These are phyloP conservation scores for Xylariomycetidae sp. DNA, from an alignment of 2,329 filamentous ascomycete species.

Conservation along the genomic window DNA sequence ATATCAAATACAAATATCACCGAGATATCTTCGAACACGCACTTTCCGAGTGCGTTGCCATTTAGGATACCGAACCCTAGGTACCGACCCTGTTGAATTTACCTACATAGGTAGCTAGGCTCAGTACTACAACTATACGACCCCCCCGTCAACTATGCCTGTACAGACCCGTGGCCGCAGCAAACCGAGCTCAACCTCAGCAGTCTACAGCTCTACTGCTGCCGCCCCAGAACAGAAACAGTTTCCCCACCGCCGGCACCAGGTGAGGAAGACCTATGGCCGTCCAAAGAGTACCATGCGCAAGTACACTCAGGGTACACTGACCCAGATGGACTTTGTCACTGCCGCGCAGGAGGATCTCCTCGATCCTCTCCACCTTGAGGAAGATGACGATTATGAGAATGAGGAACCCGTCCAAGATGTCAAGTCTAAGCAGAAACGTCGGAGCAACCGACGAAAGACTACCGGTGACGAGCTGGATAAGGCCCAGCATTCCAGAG, in stretches of 20 bases:
- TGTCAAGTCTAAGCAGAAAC: slow-evolving; percentile 11
- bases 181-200: slow-evolving; percentile 11
- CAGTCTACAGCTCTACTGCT: slow-evolving; percentile 18
- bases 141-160: slow-evolving; percentile 19
- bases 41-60: too few relatives aligned
- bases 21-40: too few relatives aligned
- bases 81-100: too few relatives aligned
- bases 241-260: slow-evolving; percentile 19
- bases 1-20: too few relatives aligned
- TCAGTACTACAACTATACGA: too few relatives aligned
- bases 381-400: slow-evolving; percentile 13
- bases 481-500: slow-evolving; percentile 12
- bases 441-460: slow-evolving; percentile 18
- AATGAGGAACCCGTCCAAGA: slow-evolving; percentile 7
- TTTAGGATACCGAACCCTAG: too few relatives aligned
- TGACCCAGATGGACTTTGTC: slow-evolving; percentile 27
- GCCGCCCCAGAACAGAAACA: slow-evolving; percentile 20
- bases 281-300: slow-evolving; percentile 11
- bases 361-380: slow-evolving; percentile 11
- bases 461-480: slow-evolving; percentile 23
- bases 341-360: slow-evolving; percentile 14
- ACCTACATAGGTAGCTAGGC: too few relatives aligned
- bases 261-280: slow-evolving; percentile 21
- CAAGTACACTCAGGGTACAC: too few relatives aligned
- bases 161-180: slow-evolving; percentile 13